Evolutionary conservation across 2,329 filamentous ascomycete genomes (phyloP).

Genomic region (Penicillium sp.): DNA sequence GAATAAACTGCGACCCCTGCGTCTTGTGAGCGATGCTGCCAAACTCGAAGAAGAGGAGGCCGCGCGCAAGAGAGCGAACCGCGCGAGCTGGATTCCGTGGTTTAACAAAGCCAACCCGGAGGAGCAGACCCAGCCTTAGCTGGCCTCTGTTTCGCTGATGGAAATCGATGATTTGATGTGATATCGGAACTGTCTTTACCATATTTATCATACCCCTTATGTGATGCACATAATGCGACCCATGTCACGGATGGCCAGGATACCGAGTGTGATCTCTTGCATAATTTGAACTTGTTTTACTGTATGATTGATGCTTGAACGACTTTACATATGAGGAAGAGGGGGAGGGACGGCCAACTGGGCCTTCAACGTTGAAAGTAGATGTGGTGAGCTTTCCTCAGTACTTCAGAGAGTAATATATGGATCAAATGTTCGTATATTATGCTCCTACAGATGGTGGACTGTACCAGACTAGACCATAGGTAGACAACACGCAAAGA

Average conservation of each 20-base stretch:
- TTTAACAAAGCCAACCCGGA: constrained; percentile 40
- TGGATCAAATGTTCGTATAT: background rate
- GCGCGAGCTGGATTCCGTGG: constrained; percentile 51
- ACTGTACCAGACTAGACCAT: background rate
- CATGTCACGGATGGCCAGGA: constrained; percentile 19
- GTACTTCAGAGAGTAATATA: background rate
- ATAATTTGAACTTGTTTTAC: constrained; percentile 11
- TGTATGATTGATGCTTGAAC: constrained; percentile 3
- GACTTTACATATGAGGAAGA: background rate
- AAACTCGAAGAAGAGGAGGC: constrained; percentile 43
- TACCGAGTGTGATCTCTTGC: constrained; percentile 12
- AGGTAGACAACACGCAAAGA: background rate
- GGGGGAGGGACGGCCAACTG: background rate
- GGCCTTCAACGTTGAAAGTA: background rate
- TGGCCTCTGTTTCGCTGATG: background rate
- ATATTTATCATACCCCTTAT: constrained; percentile 24
- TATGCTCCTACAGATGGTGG: background rate
- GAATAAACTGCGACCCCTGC: constrained; percentile 79
- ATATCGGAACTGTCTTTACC: constrained; percentile 20
- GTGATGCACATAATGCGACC: constrained; percentile 25
- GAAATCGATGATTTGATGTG: constrained; percentile 22
- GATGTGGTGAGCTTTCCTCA: background rate
- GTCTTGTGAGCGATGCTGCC: constrained; percentile 64
- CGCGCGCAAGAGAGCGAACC: constrained; percentile 47
- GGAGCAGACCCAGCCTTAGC: constrained; percentile 19